A percentile compares a stretch with the other conserved stretches of the same genome.
Conservation (phyloP, 352 stramenopile genomes). For the Pythium aristosporum region DNA sequence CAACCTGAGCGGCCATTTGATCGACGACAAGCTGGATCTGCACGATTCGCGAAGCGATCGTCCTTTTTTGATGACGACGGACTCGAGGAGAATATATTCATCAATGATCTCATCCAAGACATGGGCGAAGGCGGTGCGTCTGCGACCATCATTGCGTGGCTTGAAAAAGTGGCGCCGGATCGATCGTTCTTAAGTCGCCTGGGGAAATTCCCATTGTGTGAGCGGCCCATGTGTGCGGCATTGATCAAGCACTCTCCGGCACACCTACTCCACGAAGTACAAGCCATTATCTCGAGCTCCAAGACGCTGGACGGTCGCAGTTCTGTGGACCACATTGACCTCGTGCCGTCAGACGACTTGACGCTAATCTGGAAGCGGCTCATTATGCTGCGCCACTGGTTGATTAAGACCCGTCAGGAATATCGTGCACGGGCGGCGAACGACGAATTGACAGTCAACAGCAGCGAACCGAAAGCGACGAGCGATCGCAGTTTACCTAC, state of each 20-base stretch:
- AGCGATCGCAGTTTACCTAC: background rate
- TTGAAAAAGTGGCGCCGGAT: constrained; percentile 75
- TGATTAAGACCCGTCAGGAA: constrained; percentile 80
- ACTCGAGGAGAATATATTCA: constrained; percentile 50
- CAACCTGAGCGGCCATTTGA: constrained; percentile 15
- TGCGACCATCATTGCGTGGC: constrained; percentile 66
- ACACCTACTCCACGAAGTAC: constrained; percentile 74
- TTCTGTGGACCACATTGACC: constrained; percentile 47
- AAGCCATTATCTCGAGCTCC: constrained; percentile 65
- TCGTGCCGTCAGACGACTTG: constrained; percentile 75
- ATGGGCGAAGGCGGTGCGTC: constrained; percentile 58
- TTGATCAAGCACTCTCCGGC: constrained; percentile 79
- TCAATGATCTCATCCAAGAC: constrained; percentile 51
- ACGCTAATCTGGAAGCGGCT: constrained; percentile 75
- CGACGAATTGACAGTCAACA: constrained; percentile 21
- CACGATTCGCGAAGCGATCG: constrained; percentile 22
- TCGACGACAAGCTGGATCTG: constrained; percentile 11
- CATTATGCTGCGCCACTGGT: constrained; percentile 79
- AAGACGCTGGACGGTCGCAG: constrained; percentile 18
- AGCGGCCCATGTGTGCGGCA: constrained; percentile 68
- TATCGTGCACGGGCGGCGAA: constrained; percentile 66
- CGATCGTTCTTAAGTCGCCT: constrained; percentile 75
- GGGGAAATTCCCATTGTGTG: constrained; percentile 67
- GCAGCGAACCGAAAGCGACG: background rate
- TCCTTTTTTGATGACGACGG: constrained; percentile 30